Conservation (phyloP, 768 basidiomycete species). For the Amanita polypyramis region DNA sequence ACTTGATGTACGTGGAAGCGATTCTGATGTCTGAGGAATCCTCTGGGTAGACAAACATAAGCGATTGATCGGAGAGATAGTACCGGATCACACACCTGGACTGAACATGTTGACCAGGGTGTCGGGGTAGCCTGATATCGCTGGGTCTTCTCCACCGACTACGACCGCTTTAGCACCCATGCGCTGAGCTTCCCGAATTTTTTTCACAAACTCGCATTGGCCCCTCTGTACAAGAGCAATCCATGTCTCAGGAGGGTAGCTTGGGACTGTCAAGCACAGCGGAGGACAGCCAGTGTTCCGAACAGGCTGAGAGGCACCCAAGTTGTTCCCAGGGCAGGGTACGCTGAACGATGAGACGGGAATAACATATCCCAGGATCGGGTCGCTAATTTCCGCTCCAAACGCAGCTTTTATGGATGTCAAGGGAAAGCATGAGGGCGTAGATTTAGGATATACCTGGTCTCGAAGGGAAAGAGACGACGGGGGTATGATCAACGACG, state of each 20-base stretch:
- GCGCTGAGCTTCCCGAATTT: conserved; percentile 62
- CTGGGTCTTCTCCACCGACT: conserved; percentile 78
- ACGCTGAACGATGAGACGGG: conserved; percentile 55
- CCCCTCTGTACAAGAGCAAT: conserved; percentile 90
- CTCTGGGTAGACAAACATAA: conserved; percentile 29
- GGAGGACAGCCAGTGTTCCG: conserved; percentile 58
- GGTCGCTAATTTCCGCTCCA: conserved; percentile 59
- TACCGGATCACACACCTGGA: conserved; percentile 44
- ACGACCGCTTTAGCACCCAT: conserved; percentile 83
- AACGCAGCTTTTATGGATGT: conserved; percentile 46
- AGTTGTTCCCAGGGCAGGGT: conserved; percentile 32
- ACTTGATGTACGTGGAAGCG: conserved; percentile 82
- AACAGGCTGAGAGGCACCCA: conserved; percentile 12
- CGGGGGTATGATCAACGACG: conserved; percentile 64
- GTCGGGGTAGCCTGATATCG: conserved; percentile 56
- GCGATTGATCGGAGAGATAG: background rate
- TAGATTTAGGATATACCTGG: conserved; percentile 27
- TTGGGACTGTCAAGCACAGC: conserved; percentile 46
- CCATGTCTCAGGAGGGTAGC: conserved; percentile 66
- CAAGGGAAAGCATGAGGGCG: background rate
- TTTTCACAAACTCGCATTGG: conserved; percentile 83
- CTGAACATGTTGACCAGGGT: conserved; percentile 87
- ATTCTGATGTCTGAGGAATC: conserved; percentile 81
- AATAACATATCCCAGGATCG: conserved; percentile 62
- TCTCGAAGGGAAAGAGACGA: conserved; percentile 60